These are phyloP conservation scores for Aspergillus nidulans DNA, from an alignment of 495 filamentous ascomycete genomes.

Conservation along the genomic window DNA sequence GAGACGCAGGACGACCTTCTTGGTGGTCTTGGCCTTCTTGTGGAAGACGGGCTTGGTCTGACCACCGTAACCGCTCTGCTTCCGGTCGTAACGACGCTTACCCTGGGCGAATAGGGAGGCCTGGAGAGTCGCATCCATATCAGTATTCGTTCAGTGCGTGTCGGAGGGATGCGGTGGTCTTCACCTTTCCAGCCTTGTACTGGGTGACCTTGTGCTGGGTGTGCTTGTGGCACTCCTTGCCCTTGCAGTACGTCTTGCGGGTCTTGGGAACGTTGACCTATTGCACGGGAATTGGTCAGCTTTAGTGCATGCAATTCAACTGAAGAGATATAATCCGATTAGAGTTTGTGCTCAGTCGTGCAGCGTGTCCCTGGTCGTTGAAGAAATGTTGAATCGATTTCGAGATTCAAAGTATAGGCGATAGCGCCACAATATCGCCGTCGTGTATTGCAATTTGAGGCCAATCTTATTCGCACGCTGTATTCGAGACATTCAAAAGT, in stretches of 20 bases:
- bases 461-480: not conserved
- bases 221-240: constrained; percentile 92
- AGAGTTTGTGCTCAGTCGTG: not conserved
- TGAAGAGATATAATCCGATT: constrained; percentile 1
- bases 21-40: constrained; percentile 99
- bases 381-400: constrained; percentile 7
- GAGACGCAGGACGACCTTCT: constrained; percentile 97
- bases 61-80: constrained; percentile 99
- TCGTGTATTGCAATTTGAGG: not conserved
- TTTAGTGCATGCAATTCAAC: constrained; percentile 7
- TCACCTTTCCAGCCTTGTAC: constrained; percentile 93
- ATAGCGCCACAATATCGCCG: not conserved
- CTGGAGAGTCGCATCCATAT: constrained; percentile 44
- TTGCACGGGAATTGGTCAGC: constrained; percentile 25
- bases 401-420: not conserved
- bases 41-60: constrained; percentile 99
- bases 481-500: not conserved
- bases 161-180: constrained; percentile 14
- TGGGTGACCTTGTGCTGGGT: constrained; percentile 91
- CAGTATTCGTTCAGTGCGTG: constrained; percentile 3
- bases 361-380: constrained; percentile 10
- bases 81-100: constrained; percentile 99
- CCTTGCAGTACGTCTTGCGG: constrained; percentile 91
- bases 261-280: constrained; percentile 91
- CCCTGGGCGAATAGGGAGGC: constrained; percentile 93